Conservation (phyloP, 2,329 filamentous ascomycete genomes). For the Penicillium corylophilum region DNA sequence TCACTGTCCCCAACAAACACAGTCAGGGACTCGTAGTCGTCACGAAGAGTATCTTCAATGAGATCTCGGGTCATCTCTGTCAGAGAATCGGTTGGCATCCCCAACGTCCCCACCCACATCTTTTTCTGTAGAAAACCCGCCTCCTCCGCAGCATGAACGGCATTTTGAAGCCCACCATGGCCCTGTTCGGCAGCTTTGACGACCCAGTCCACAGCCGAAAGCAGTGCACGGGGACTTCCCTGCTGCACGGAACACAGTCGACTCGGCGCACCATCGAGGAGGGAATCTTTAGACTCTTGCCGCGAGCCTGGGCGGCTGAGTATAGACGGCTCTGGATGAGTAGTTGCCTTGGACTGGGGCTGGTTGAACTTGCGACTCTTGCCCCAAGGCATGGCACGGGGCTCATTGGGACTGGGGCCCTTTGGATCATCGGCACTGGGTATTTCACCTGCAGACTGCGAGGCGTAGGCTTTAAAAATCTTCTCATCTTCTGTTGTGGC, state of each 20-base stretch:
- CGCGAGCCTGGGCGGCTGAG: constrained; percentile 50
- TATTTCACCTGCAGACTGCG: constrained; percentile 27
- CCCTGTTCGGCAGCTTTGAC: constrained; percentile 84
- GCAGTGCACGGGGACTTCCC: constrained; percentile 60
- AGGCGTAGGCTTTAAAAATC: constrained; percentile 38
- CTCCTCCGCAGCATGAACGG: constrained; percentile 73
- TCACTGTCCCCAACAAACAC: constrained; percentile 88
- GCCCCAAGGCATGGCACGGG: constrained; percentile 75
- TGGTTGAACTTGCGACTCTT: constrained; percentile 66
- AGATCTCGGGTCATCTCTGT: constrained; percentile 72
- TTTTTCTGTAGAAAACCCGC: constrained; percentile 68
- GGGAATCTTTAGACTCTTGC: constrained; percentile 24
- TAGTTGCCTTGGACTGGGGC: constrained; percentile 70
- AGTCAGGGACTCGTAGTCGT: constrained; percentile 75
- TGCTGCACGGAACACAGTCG: constrained; percentile 37
- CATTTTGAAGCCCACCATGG: constrained; percentile 87
- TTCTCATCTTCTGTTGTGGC: constrained; percentile 41
- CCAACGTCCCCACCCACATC: constrained; percentile 84
- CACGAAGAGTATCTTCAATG: constrained; percentile 75
- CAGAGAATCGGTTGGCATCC: constrained; percentile 87
- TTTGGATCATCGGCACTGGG: constrained; percentile 30
- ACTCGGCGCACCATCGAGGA: constrained; percentile 18
- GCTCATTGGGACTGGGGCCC: constrained; percentile 56
- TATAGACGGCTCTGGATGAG: constrained; percentile 58
- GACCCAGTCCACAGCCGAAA: constrained; percentile 73